Conservation (phyloP, 768 basidiomycete species). For the Leccinellum luteum region DNA sequence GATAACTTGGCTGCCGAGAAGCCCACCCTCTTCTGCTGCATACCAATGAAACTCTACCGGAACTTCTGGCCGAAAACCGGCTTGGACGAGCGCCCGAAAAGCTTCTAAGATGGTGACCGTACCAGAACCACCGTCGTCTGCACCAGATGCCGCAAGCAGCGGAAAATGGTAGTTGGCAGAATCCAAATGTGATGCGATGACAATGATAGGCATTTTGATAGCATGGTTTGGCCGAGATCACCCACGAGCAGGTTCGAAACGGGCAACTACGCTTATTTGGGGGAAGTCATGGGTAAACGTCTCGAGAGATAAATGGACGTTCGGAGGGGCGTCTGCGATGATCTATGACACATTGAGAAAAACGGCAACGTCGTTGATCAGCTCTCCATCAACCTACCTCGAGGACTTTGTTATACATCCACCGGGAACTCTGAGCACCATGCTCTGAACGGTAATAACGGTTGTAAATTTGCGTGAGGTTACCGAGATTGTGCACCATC, state of each 20-base stretch:
- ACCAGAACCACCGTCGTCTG: conserved; percentile 56
- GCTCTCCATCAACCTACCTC: background rate
- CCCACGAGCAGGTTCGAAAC: conserved; percentile 18
- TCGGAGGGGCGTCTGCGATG: conserved; percentile 7
- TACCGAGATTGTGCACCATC: conserved; percentile 34
- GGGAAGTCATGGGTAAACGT: conserved; percentile 22
- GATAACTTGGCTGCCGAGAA: conserved; percentile 42
- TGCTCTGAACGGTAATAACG: conserved; percentile 25
- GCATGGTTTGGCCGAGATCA: conserved; percentile 2
- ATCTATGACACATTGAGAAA: conserved; percentile 6
- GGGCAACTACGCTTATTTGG: conserved; percentile 20
- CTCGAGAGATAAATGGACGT: conserved; percentile 16
- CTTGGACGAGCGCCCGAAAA: conserved; percentile 67
- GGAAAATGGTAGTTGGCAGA: conserved; percentile 39
- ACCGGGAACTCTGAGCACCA: conserved; percentile 40
- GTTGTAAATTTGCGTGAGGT: conserved; percentile 40
- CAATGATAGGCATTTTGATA: conserved; percentile 29
- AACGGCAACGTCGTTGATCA: background rate
- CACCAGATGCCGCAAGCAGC: conserved; percentile 44
- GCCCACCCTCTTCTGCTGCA: conserved; percentile 57
- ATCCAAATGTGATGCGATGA: conserved; percentile 44
- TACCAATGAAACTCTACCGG: conserved; percentile 84
- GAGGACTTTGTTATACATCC: conserved; percentile 31
- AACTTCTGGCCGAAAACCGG: conserved; percentile 63
- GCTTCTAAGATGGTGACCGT: conserved; percentile 76